A percentile compares a stretch with the other conserved stretches of the same genome.
Conservation (phyloP, 306 rosid genomes). For the Rubus idaeus region DNA sequence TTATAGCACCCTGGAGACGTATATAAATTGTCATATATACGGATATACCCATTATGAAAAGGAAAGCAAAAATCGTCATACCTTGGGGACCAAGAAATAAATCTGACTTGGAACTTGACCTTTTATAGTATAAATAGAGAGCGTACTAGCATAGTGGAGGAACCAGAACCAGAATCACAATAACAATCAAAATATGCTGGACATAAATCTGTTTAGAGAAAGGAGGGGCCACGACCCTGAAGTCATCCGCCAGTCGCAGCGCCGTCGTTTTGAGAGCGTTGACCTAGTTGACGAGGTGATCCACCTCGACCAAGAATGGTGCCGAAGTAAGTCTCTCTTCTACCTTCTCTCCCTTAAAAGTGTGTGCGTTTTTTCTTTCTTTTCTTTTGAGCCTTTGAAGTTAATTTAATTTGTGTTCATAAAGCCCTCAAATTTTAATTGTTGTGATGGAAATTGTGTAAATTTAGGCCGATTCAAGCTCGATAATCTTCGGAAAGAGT, state of each 20-base stretch:
- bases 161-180: no score
- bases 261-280: constrained; percentile 70
- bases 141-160: no score
- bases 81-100: no score
- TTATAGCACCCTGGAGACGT: no score
- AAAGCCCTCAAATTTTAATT: background rate
- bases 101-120: no score
- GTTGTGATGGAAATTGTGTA: background rate
- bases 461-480: constrained; percentile 49
- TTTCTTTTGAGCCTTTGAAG: background rate
- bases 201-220: constrained; percentile 70
- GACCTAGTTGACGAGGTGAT: constrained; percentile 72
- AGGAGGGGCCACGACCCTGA: constrained; percentile 78
- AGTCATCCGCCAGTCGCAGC: constrained; percentile 77
- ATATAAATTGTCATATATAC: no score
- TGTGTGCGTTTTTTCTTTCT: no score
- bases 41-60: no score
- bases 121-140: no score
- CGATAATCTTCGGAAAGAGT: constrained; percentile 62
- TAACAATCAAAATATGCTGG: constrained; percentile 44
- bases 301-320: constrained; percentile 76
- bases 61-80: no score
- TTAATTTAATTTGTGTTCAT: no score
- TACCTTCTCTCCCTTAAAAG: background rate
- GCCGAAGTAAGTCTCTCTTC: constrained; percentile 44